phyloP scores from a whole-genome alignment of 805 yeast genomes.

The Metschnikowia koreensis region DNA sequence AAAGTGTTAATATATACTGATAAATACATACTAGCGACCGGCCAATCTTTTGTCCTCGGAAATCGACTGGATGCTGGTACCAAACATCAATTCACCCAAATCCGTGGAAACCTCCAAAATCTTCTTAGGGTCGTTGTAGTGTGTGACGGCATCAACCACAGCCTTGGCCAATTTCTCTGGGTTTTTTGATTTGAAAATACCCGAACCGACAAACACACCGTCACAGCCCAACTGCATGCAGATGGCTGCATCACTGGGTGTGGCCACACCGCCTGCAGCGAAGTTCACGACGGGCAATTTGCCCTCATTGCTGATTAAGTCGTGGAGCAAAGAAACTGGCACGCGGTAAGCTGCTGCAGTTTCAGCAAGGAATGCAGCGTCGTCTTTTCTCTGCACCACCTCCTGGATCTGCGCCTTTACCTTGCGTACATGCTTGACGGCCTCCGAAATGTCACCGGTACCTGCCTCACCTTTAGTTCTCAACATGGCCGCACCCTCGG shows the following conservation, averaged over 20 bases:
- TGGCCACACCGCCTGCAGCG: constrained; percentile 87
- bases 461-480: constrained; percentile 90
- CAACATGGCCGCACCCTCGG: constrained; percentile 85
- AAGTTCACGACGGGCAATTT: constrained; percentile 79
- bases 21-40: constrained; percentile 5
- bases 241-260: constrained; percentile 84
- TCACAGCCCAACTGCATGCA: constrained; percentile 81
- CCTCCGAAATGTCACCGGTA: constrained; percentile 83
- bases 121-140: constrained; percentile 58
- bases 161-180: constrained; percentile 74
- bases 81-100: constrained; percentile 76
- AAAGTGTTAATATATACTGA: neutral
- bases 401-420: constrained; percentile 56
- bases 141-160: constrained; percentile 77
- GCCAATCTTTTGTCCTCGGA: constrained; percentile 17
- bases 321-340: constrained; percentile 51
- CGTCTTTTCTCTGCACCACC: constrained; percentile 39
- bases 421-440: constrained; percentile 68
- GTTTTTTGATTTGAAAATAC: constrained; percentile 71
- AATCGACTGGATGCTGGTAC: constrained; percentile 50
- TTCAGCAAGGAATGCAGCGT: constrained; percentile 30
- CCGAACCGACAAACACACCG: constrained; percentile 76
- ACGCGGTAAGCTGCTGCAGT: constrained; percentile 61
- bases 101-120: constrained; percentile 66
- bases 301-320: constrained; percentile 50